Evolutionary conservation across 371 early-diverging fungal genomes (phyloP).

Genomic region (Batkoa obscura): DNA sequence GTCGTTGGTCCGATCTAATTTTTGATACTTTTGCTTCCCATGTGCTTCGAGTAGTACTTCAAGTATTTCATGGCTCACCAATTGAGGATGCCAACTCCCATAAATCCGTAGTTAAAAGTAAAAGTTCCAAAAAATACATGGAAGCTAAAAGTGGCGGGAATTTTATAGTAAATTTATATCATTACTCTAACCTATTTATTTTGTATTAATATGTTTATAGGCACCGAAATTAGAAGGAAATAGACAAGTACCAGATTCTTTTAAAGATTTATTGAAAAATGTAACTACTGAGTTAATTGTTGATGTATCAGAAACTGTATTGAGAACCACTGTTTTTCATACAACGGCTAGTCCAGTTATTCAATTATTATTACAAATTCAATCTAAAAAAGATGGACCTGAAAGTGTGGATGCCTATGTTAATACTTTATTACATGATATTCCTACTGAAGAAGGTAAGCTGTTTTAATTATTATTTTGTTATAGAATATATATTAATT

Average conservation of each 20-base stretch:
- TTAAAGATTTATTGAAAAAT: slow-evolving; percentile 28
- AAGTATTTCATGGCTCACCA: slow-evolving; percentile 41
- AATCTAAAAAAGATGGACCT: slow-evolving; percentile 23
- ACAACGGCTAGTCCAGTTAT: slow-evolving; percentile 57
- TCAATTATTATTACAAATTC: slow-evolving; percentile 41
- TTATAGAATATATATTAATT: too few relatives aligned
- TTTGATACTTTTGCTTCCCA: slow-evolving; percentile 58
- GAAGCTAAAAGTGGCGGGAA: slow-evolving; percentile 32
- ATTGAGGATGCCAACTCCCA: slow-evolving; percentile 25
- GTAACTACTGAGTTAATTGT: slow-evolving; percentile 32
- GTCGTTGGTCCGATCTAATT: slow-evolving; percentile 40
- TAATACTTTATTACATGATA: slow-evolving; percentile 39
- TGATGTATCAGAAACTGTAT: slow-evolving; percentile 27
- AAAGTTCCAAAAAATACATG: slow-evolving; percentile 42
- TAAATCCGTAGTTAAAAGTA: slow-evolving; percentile 28
- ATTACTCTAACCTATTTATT: too few relatives aligned
- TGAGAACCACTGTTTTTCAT: slow-evolving; percentile 37
- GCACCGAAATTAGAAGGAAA: slow-evolving; percentile 11
- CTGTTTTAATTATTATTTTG: slow-evolving; percentile 1
- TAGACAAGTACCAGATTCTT: slow-evolving; percentile 36
- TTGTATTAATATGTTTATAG: background rate
- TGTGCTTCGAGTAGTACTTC: slow-evolving; percentile 41
- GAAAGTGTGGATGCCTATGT: slow-evolving; percentile 26
- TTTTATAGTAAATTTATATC: background rate
- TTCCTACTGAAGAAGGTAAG: slow-evolving; percentile 24